Percentiles rank a stretch among this genome's conserved stretches.
These are phyloP conservation scores for Cyclostephanos tholiformis DNA, from an alignment of 108 stramenopile genomes.

Conservation along the genomic window DNA sequence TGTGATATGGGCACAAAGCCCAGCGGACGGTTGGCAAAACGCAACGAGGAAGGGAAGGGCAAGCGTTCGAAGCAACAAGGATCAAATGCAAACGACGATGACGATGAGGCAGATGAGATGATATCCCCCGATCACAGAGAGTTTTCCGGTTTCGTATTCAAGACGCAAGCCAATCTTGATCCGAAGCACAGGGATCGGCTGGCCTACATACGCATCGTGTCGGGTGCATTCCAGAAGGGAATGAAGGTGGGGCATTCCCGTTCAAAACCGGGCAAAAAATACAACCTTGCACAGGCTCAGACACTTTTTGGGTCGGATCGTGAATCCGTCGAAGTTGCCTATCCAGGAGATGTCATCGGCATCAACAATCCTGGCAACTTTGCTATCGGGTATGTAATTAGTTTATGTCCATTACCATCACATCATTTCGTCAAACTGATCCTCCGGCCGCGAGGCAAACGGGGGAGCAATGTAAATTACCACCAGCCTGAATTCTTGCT, in stretches of 20 bases:
- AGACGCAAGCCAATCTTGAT: constrained; percentile 96
- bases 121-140: constrained; percentile 81
- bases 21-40: constrained; percentile 52
- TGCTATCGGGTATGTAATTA: constrained; percentile 63
- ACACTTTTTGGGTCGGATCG: constrained; percentile 92
- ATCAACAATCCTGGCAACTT: constrained; percentile 96
- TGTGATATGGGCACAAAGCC: constrained; percentile 82
- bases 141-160: constrained; percentile 96
- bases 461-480: not conserved
- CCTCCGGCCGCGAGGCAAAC: not conserved
- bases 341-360: constrained; percentile 96
- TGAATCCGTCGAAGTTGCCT: constrained; percentile 86
- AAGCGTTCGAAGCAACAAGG: constrained; percentile 9
- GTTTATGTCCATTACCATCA: not conserved
- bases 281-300: constrained; percentile 94
- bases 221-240: constrained; percentile 91
- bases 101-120: constrained; percentile 50
- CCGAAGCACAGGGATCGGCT: constrained; percentile 95
- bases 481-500: not conserved
- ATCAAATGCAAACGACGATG: constrained; percentile 8
- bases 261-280: constrained; percentile 79
- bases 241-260: constrained; percentile 90
- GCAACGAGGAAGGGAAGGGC: constrained; percentile 39
- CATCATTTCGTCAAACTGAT: not conserved
- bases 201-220: constrained; percentile 91